Evolutionary conservation across 2,329 filamentous ascomycete genomes (phyloP).

Genomic region (Xenoacremonium recifei): DNA sequence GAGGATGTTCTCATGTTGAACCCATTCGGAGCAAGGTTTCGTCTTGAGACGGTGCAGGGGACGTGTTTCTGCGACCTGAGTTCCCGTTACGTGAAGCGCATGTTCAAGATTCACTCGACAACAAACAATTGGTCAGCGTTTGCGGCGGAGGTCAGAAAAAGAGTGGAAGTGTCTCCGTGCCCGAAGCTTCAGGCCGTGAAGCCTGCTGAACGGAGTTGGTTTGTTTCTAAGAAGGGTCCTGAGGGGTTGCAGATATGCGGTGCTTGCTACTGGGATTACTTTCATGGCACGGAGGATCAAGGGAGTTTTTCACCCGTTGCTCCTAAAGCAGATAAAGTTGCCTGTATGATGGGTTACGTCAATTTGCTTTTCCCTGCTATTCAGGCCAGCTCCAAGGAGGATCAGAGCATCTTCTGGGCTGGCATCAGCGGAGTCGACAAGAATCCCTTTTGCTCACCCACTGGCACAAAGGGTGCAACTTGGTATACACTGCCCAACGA

Average conservation of each 20-base stretch:
- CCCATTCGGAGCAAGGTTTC: constrained; percentile 29
- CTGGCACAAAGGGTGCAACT: constrained; percentile 26
- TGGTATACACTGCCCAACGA: constrained; percentile 36
- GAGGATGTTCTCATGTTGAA: constrained; percentile 32
- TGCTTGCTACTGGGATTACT: constrained; percentile 37
- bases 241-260: constrained; percentile 31
- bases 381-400: constrained; percentile 26
- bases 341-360: constrained; percentile 30
- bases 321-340: constrained; percentile 15
- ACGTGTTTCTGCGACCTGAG: constrained; percentile 31
- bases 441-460: constrained; percentile 28
- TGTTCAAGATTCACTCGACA: constrained; percentile 24
- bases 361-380: constrained; percentile 30
- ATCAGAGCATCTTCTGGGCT: constrained; percentile 34
- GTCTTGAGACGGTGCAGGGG: constrained; percentile 2
- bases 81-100: constrained; percentile 27
- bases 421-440: constrained; percentile 24
- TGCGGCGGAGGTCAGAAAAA: constrained; percentile 24
- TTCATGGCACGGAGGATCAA: constrained; percentile 30
- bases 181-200: constrained; percentile 18
- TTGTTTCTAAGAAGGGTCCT: constrained; percentile 24
- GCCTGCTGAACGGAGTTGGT: constrained; percentile 31
- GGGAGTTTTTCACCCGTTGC: constrained; percentile 18
- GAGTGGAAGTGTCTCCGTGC: constrained; percentile 27
- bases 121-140: constrained; percentile 34